These are phyloP conservation scores for Sporisorium reilianum DNA, from an alignment of 1,284 basidiomycete species.

Conservation along the genomic window DNA sequence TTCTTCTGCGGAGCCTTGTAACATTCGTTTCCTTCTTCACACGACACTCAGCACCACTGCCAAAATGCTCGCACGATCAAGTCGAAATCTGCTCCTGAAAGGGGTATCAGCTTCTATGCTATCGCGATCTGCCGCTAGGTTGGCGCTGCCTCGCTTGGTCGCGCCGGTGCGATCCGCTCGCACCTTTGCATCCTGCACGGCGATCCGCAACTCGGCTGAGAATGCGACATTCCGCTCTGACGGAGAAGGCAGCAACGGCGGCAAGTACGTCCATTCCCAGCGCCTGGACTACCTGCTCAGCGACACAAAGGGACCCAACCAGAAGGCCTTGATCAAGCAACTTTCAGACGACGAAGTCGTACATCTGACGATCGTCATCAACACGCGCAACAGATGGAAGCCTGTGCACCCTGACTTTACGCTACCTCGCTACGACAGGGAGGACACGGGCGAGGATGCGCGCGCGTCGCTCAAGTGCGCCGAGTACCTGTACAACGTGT, in stretches of 20 bases:
- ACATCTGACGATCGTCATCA: slow-evolving; percentile 17
- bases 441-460: not conserved
- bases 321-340: slow-evolving; percentile 1
- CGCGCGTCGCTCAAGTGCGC: not conserved
- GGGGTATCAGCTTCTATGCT: not conserved
- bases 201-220: slow-evolving; percentile 1
- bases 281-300: slow-evolving; percentile 16
- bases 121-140: not conserved
- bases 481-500: slow-evolving; percentile 32
- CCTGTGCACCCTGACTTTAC: not conserved
- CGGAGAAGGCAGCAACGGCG: not conserved
- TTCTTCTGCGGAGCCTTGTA: not conserved
- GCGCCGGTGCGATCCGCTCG: not conserved
- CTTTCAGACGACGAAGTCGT: slow-evolving; percentile 8
- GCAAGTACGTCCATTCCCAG: not conserved
- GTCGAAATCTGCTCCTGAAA: slow-evolving; percentile 4
- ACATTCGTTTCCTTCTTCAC: not conserved
- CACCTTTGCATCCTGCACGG: not conserved
- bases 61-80: slow-evolving; percentile 23
- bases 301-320: slow-evolving; percentile 3
- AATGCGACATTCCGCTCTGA: not conserved
- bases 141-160: not conserved
- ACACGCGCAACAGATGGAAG: slow-evolving; percentile 6
- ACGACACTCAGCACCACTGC: not conserved
- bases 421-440: slow-evolving; percentile 5